Conservation (phyloP, 768 basidiomycete genomes). For the Mycena capillaripes region DNA sequence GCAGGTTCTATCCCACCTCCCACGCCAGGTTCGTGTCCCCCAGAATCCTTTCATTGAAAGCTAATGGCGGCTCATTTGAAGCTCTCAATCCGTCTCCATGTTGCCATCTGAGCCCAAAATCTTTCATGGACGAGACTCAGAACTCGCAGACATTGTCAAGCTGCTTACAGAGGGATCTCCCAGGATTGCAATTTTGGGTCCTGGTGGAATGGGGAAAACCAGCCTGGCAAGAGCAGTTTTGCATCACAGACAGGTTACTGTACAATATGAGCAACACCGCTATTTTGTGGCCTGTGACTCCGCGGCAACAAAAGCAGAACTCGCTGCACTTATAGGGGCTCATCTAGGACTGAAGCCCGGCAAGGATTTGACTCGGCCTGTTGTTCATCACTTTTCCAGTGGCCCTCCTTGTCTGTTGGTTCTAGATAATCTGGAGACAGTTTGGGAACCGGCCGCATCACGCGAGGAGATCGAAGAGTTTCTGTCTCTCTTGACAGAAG, state of each 20-base stretch:
- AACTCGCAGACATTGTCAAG: no score
- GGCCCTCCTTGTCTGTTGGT: no score
- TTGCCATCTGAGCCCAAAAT: neutral
- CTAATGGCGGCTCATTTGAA: neutral
- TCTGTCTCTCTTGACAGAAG: neutral
- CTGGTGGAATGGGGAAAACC: no score
- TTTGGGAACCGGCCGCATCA: no score
- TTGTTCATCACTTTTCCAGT: no score
- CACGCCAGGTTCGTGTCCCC: neutral
- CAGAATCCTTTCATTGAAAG: neutral
- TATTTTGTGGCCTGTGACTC: neutral
- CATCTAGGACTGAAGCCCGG: neutral
- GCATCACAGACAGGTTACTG: neutral
- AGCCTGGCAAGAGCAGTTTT: neutral
- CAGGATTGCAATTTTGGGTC: no score
- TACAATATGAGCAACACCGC: neutral
- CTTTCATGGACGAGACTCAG: neutral
- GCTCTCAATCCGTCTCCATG: neutral
- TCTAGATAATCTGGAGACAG: no score
- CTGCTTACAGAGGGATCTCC: no score
- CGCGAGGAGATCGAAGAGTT: neutral
- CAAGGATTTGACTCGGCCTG: no score
- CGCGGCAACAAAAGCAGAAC: neutral
- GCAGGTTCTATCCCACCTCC: neutral
- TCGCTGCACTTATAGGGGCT: neutral